A percentile compares a stretch with the other conserved stretches of the same genome.
These are phyloP conservation scores for Microcyclosporella mali DNA, from an alignment of 2,329 filamentous ascomycete genomes.

Conservation along the genomic window DNA sequence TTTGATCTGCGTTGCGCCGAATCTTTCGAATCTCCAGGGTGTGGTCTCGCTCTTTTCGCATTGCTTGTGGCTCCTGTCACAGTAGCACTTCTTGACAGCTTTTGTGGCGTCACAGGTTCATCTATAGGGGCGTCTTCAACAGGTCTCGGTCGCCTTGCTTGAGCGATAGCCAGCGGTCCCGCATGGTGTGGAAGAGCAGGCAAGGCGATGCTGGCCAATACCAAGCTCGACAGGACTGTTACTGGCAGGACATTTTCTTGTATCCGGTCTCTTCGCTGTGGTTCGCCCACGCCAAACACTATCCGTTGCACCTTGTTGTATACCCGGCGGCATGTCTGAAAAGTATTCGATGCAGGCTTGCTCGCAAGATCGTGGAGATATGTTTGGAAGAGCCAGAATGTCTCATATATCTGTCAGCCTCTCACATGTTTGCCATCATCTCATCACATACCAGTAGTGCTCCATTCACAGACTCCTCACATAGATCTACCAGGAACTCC, in stretches of 20 bases:
- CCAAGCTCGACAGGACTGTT: slow-evolving; percentile 72
- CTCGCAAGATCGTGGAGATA: slow-evolving; percentile 74
- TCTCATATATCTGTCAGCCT: slow-evolving; percentile 45
- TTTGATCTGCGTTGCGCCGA: slow-evolving; percentile 28
- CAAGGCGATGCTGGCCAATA: slow-evolving; percentile 68
- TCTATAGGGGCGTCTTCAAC: slow-evolving; percentile 58
- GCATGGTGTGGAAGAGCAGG: slow-evolving; percentile 72
- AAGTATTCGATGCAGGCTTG: slow-evolving; percentile 68
- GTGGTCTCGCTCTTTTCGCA: slow-evolving; percentile 38
- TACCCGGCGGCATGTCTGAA: slow-evolving; percentile 74
- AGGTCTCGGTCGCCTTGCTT: slow-evolving; percentile 68
- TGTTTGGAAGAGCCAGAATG: slow-evolving; percentile 85
- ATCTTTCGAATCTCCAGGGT: slow-evolving; percentile 23
- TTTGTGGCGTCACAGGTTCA: slow-evolving; percentile 47
- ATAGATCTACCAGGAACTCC: slow-evolving; percentile 78
- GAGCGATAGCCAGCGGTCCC: slow-evolving; percentile 72
- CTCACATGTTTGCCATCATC: not conserved
- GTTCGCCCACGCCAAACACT: slow-evolving; percentile 71
- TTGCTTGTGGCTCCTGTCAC: slow-evolving; percentile 46
- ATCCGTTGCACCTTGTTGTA: slow-evolving; percentile 88
- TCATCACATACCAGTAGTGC: slow-evolving; percentile 62
- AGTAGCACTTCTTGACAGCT: slow-evolving; percentile 63
- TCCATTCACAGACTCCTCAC: slow-evolving; percentile 80
- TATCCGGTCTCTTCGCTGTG: slow-evolving; percentile 64
- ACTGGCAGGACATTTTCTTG: slow-evolving; percentile 76